These are phyloP conservation scores for Yamadazyma taylorii DNA, from an alignment of 1,139 yeast species.

Conservation along the genomic window DNA sequence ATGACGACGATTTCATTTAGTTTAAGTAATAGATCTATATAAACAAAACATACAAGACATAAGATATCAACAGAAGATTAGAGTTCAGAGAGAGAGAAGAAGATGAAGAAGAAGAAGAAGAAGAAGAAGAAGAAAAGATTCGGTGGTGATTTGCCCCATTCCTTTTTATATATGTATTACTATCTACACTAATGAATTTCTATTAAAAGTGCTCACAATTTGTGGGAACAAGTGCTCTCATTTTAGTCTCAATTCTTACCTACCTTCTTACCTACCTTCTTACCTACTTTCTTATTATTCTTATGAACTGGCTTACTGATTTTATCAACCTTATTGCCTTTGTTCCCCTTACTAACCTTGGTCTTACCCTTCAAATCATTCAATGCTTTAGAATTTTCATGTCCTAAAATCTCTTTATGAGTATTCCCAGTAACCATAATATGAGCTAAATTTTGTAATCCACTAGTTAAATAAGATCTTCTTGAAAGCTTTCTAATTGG, in stretches of 20 bases:
- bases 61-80: no score
- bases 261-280: background rate
- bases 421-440: constrained; percentile 71
- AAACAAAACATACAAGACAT: constrained; percentile 1
- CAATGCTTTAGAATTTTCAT: constrained; percentile 66
- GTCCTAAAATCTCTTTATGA: constrained; percentile 71
- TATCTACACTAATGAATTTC: background rate
- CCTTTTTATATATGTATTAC: no score
- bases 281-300: constrained; percentile 11
- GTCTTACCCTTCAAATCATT: constrained; percentile 53
- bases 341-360: constrained; percentile 14
- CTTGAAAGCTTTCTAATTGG: constrained; percentile 71
- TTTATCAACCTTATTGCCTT: no score
- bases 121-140: no score
- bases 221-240: no score
- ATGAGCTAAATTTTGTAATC: constrained; percentile 82
- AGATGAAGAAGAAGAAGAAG: no score
- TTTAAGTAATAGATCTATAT: background rate
- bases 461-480: constrained; percentile 81
- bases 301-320: constrained; percentile 11
- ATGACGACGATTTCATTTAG: constrained; percentile 56
- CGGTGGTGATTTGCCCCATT: no score
- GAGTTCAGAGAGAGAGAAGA: no score
- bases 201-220: background rate
- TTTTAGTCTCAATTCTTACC: no score